Conservation (phyloP, 2,329 filamentous ascomycete species). For the Sporothrix luriei region DNA sequence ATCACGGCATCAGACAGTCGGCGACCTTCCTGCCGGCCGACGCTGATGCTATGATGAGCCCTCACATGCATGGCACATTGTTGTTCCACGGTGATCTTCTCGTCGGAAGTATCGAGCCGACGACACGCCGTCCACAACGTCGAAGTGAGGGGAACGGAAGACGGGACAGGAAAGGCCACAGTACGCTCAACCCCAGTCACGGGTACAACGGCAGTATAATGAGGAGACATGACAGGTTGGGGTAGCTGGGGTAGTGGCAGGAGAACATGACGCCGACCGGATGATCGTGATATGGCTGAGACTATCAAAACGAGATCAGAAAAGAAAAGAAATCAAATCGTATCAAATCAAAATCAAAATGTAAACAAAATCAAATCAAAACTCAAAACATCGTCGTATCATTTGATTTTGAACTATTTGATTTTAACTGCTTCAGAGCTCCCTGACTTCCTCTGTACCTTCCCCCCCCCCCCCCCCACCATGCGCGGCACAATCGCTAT, state of each 20-base stretch:
- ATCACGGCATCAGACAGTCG: neutral
- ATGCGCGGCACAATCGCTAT: constrained; percentile 43
- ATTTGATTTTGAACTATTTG: too few relatives aligned
- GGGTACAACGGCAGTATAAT: neutral
- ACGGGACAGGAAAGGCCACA: neutral
- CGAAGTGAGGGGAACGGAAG: constrained; percentile 18
- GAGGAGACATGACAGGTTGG: neutral
- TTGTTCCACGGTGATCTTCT: neutral
- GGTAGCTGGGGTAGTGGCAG: neutral
- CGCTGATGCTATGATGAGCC: neutral
- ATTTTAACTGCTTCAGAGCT: too few relatives aligned
- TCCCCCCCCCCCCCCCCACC: neutral
- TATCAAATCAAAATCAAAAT: neutral
- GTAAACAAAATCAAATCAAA: neutral
- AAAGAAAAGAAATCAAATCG: too few relatives aligned
- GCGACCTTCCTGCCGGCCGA: neutral
- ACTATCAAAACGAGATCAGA: too few relatives aligned
- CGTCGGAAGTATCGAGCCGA: constrained; percentile 22
- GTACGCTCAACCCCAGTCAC: neutral
- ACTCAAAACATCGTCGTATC: too few relatives aligned
- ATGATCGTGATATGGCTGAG: too few relatives aligned
- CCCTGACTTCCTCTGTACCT: neutral
- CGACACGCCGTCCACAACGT: neutral
- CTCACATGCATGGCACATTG: neutral
- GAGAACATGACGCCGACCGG: too few relatives aligned